These are phyloP conservation scores for Exserohilum rostratum DNA, from an alignment of 2,329 filamentous ascomycete species.

Conservation along the genomic window DNA sequence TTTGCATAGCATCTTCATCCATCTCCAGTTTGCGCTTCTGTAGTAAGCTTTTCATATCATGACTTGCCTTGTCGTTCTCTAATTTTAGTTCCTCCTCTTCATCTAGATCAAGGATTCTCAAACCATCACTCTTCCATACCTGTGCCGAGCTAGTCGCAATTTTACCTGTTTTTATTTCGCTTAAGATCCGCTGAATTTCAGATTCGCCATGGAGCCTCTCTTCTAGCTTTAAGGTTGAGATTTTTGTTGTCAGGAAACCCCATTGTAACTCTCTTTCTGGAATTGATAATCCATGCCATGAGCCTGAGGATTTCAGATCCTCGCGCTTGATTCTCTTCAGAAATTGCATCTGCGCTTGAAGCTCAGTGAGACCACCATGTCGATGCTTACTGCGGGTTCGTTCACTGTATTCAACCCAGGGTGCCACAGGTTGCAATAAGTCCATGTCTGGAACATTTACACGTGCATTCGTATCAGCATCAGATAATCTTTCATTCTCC, in stretches of 20 bases:
- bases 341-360: constrained; percentile 41
- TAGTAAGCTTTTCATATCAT: constrained; percentile 48
- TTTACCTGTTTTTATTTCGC: constrained; percentile 38
- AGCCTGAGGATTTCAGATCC: constrained; percentile 32
- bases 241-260: constrained; percentile 54
- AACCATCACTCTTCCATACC: constrained; percentile 56
- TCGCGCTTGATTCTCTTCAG: constrained; percentile 45
- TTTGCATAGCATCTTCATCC: constrained; percentile 18
- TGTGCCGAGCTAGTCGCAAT: constrained; percentile 50
- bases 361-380: constrained; percentile 21
- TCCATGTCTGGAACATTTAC: constrained; percentile 58
- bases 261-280: constrained; percentile 53
- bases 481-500: constrained; percentile 55
- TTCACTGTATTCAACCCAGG: constrained; percentile 53
- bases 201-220: constrained; percentile 51
- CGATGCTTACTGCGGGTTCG: constrained; percentile 11
- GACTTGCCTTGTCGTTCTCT: constrained; percentile 21
- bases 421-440: constrained; percentile 50
- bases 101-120: constrained; percentile 55
- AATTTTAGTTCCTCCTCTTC: constrained; percentile 39
- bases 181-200: constrained; percentile 45
- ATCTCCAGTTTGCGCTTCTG: constrained; percentile 46
- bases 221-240: constrained; percentile 47
- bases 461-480: constrained; percentile 56
- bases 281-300: constrained; percentile 52